phyloP scores from a whole-genome alignment of 140 eudicot genomes.

The Cichorium intybus region DNA sequence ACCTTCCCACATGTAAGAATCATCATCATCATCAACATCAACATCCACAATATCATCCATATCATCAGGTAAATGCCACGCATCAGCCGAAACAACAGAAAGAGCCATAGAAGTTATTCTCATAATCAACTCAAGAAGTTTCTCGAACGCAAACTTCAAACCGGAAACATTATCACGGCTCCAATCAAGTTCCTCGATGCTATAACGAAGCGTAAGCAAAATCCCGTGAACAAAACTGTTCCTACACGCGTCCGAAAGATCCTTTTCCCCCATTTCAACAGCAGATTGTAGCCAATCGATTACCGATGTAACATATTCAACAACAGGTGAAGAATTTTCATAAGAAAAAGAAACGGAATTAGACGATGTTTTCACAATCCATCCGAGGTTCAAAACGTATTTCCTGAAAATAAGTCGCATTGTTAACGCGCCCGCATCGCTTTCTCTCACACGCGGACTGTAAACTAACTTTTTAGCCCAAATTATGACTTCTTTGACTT shows the following conservation, averaged over 20 bases:
- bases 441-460: constrained; percentile 99
- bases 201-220: constrained; percentile 80
- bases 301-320: constrained; percentile 58
- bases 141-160: constrained; percentile 69
- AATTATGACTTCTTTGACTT: constrained; percentile 57
- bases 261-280: constrained; percentile 87
- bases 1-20: constrained; percentile 47
- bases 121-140: constrained; percentile 73
- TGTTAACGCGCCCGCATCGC: constrained; percentile 97
- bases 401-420: constrained; percentile 79
- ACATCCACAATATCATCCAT: constrained; percentile 74
- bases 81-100: constrained; percentile 97
- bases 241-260: constrained; percentile 92
- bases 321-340: constrained; percentile 40
- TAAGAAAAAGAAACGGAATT: constrained; percentile 34
- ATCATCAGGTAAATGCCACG: constrained; percentile 86
- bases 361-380: constrained; percentile 57
- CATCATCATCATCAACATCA: constrained; percentile 78
- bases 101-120: constrained; percentile 90
- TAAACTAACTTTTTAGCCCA: constrained; percentile 92
- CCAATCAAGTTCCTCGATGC: constrained; percentile 95
- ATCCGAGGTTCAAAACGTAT: constrained; percentile 83
- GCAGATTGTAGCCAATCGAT: constrained; percentile 74
- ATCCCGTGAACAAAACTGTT: constrained; percentile 96
- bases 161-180: constrained; percentile 41